These are phyloP conservation scores for Boletus rubroflammeus DNA, from an alignment of 768 basidiomycete species.

Conservation along the genomic window DNA sequence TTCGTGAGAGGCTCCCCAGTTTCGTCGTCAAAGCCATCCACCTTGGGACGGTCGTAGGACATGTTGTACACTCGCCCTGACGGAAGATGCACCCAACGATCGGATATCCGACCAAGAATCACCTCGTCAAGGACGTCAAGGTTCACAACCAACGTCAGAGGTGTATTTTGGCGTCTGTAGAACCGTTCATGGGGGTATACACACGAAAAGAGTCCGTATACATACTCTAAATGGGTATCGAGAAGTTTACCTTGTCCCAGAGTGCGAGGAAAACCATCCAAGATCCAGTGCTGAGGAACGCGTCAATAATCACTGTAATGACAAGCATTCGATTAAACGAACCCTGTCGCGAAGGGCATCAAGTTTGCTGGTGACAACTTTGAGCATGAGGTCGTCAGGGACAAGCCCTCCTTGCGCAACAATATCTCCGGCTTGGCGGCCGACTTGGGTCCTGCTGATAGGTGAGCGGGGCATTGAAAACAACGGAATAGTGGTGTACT, in stretches of 20 bases:
- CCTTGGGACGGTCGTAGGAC: slow-evolving; percentile 80
- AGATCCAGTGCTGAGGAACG: slow-evolving; percentile 71
- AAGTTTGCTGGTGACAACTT: slow-evolving; percentile 70
- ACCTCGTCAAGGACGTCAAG: slow-evolving; percentile 86
- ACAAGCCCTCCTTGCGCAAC: slow-evolving; percentile 77
- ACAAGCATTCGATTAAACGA: slow-evolving; percentile 2
- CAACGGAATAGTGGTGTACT: background rate
- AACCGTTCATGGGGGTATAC: background rate
- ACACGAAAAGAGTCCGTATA: background rate
- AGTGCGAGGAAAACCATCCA: slow-evolving; percentile 92
- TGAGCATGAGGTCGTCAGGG: slow-evolving; percentile 76
- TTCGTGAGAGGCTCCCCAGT: slow-evolving; percentile 88
- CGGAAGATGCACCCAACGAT: slow-evolving; percentile 85
- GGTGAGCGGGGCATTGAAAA: background rate
- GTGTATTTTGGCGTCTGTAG: slow-evolving; percentile 53
- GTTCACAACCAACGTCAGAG: slow-evolving; percentile 80
- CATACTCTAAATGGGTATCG: slow-evolving; percentile 70
- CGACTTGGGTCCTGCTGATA: slow-evolving; percentile 58
- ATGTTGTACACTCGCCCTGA: slow-evolving; percentile 90
- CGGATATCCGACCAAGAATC: slow-evolving; percentile 82
- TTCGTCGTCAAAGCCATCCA: slow-evolving; percentile 75
- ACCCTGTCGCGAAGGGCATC: slow-evolving; percentile 66
- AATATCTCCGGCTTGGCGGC: slow-evolving; percentile 68
- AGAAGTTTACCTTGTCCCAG: slow-evolving; percentile 78
- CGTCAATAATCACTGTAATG: background rate